Percentiles rank a stretch among this genome's conserved stretches.
These are phyloP conservation scores for Mediolabrus comicus DNA, from an alignment of 108 stramenopile species.

Conservation along the genomic window DNA sequence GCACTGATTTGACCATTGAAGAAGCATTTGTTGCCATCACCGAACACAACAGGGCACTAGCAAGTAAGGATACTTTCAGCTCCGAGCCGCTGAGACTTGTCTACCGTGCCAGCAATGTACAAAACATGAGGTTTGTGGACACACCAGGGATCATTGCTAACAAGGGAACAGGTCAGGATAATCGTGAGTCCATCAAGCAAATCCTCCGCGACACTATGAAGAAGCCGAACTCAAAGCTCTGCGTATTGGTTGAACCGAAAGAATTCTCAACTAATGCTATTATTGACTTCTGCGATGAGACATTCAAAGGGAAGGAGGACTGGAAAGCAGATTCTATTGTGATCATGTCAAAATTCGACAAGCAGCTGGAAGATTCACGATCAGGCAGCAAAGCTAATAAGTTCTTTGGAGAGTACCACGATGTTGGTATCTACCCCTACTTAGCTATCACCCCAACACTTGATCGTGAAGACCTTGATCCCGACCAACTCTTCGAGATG, in stretches of 20 bases:
- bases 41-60: conserved; percentile 57
- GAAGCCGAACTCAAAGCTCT: conserved; percentile 68
- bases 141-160: conserved; percentile 73
- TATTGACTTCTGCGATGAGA: conserved; percentile 70
- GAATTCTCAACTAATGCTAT: conserved; percentile 74
- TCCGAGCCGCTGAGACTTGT: conserved; percentile 55
- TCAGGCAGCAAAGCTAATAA: conserved; percentile 70
- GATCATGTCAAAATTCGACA: conserved; percentile 82
- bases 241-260: conserved; percentile 74
- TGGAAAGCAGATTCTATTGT: conserved; percentile 68
- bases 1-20: conserved; percentile 49
- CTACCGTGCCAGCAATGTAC: conserved; percentile 65
- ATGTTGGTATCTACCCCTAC: conserved; percentile 56
- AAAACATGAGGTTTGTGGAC: conserved; percentile 70
- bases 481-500: conserved; percentile 46
- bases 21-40: conserved; percentile 68
- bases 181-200: conserved; percentile 73
- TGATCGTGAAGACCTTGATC: conserved; percentile 52
- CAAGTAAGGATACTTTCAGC: conserved; percentile 59
- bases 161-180: conserved; percentile 61
- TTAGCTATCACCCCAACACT: conserved; percentile 73
- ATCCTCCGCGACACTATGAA: conserved; percentile 62
- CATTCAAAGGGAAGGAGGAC: conserved; percentile 47
- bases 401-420: conserved; percentile 66
- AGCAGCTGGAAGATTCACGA: conserved; percentile 62